These are phyloP conservation scores for Fusarium albosuccineum DNA, from an alignment of 2,329 filamentous ascomycete species.

Conservation along the genomic window DNA sequence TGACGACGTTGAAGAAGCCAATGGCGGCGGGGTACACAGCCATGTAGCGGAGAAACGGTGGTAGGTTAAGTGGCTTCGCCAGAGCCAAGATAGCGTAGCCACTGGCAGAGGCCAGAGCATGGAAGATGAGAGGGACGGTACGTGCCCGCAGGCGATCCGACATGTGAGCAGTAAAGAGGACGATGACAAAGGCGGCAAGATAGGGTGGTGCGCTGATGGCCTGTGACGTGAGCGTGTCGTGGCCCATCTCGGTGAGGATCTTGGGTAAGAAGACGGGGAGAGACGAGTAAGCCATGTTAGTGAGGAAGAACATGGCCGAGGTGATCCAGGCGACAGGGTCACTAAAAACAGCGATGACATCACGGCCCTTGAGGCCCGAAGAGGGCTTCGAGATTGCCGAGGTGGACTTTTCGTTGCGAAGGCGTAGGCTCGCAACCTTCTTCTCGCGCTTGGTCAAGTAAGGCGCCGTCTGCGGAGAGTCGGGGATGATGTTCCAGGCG, in stretches of 20 bases:
- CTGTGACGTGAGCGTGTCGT: slow-evolving; percentile 76
- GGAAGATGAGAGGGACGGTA: slow-evolving; percentile 74
- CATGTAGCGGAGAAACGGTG: slow-evolving; percentile 72
- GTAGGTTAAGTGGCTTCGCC: slow-evolving; percentile 60
- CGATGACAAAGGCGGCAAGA: slow-evolving; percentile 77
- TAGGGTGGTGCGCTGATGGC: slow-evolving; percentile 86
- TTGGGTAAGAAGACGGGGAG: slow-evolving; percentile 90
- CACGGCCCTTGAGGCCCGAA: slow-evolving; percentile 64
- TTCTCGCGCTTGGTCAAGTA: slow-evolving; percentile 75
- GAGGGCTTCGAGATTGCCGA: slow-evolving; percentile 33
- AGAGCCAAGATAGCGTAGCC: slow-evolving; percentile 74
- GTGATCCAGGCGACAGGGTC: slow-evolving; percentile 72
- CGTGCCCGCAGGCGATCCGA: slow-evolving; percentile 77
- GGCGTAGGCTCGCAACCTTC: slow-evolving; percentile 77
- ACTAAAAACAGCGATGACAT: slow-evolving; percentile 63
- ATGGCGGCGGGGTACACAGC: slow-evolving; percentile 82
- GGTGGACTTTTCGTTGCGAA: slow-evolving; percentile 64
- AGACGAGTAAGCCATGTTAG: slow-evolving; percentile 89
- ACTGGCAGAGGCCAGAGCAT: slow-evolving; percentile 73
- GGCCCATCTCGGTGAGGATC: slow-evolving; percentile 82
- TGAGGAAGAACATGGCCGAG: slow-evolving; percentile 86
- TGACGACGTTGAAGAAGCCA: slow-evolving; percentile 88
- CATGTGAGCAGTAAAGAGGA: slow-evolving; percentile 77
- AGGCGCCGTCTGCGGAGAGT: slow-evolving; percentile 75
- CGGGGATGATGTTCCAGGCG: slow-evolving; percentile 82